Evolutionary conservation across 345 rosid species (phyloP), one percentile per base, ranked within the genome.

Genomic region (Citrus cavaleriei): DNA sequence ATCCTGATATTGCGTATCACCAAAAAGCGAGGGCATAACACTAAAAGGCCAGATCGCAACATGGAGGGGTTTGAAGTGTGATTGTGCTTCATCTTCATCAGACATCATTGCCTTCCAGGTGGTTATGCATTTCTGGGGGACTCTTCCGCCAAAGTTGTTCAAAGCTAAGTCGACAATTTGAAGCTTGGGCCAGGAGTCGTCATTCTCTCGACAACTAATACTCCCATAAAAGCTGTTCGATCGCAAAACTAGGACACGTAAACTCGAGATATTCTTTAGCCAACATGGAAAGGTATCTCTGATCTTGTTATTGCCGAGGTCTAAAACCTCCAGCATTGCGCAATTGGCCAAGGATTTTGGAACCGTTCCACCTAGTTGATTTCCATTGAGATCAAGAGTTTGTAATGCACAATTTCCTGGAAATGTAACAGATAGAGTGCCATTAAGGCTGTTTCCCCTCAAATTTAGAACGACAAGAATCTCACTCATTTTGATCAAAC

Each of bases 151-250:
- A 37, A 89, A 91, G 9, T 58, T 0, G 38, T 90, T 91, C 8
- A 58, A 13, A 2, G 92, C 82, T 38, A 89, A 58, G 49, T 90
- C 93, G 1, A 90, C 78, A n/a, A 91, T 86, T 19, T 87, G 90
- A 32, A 89, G 87, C 70, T 5, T 76, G 16, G 76, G 77, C 81
- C 89, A 86, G 3, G 59, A 34, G 34, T 16, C 30, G 3, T 34
- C 10, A 0, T 5, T 12, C 8, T 24, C 35, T 35, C 13, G 49
- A 81, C 91, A 86, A 35, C 25, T 64, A 74, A 92, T 80, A 7
- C 12, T 18, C 3, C 91, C 89, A 3, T 82, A 1, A 70, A 92
- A 88, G 10, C 63, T 6, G 69, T 90, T 90, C n/a, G 85, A 81
- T 16, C 92, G 89, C 61, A 90, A 62, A 68, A 87, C 84, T 10